These are phyloP conservation scores for Leucaena leucocephala DNA, from an alignment of 306 rosid genomes.

Conservation along the genomic window DNA sequence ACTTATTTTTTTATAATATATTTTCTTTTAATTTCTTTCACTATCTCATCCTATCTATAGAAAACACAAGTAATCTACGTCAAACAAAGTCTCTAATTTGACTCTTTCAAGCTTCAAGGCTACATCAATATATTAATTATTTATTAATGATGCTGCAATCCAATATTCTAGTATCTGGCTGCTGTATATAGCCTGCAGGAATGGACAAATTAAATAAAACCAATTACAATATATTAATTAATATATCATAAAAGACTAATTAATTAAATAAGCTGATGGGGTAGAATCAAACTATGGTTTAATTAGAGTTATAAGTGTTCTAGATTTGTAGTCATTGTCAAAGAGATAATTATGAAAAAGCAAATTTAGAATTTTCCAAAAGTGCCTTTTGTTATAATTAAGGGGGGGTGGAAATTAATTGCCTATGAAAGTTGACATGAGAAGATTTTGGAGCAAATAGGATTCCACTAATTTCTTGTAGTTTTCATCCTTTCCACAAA, in stretches of 20 bases:
- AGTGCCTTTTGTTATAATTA: neutral
- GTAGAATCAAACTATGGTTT: neutral
- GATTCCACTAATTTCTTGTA: neutral
- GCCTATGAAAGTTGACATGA: neutral
- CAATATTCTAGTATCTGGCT: constrained; percentile 1
- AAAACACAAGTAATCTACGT: neutral
- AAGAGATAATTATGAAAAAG: neutral
- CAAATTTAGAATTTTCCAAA: neutral
- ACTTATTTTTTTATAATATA: no score
- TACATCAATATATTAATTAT: neutral
- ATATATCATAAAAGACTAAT: neutral
- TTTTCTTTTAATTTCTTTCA: neutral
- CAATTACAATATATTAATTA: neutral
- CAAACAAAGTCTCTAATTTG: neutral
- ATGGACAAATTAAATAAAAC: neutral
- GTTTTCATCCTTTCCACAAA: neutral
- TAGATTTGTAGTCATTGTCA: neutral
- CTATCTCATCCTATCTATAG: neutral
- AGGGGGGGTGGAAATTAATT: neutral
- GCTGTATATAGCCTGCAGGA: neutral
- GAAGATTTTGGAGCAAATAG: constrained; percentile 10
- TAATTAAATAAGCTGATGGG: neutral
- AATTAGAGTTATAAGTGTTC: neutral
- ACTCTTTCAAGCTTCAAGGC: neutral
- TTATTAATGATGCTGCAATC: neutral